Evolutionary conservation across 1,284 basidiomycete genomes (phyloP).

Genomic region (Ustilago xerochloae): DNA sequence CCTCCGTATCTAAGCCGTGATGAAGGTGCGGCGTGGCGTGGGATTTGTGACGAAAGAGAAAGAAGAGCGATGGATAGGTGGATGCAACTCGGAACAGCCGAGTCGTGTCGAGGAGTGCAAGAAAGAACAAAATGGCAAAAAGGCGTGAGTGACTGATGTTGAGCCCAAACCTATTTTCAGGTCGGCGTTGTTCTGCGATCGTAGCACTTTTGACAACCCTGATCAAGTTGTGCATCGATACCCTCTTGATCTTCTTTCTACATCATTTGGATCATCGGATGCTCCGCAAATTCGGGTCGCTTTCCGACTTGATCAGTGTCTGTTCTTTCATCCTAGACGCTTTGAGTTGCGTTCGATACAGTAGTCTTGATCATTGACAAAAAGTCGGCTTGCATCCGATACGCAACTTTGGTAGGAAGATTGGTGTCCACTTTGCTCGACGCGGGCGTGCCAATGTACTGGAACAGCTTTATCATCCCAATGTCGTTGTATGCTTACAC

Average conservation of each 20-base stretch:
- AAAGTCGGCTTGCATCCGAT: neutral
- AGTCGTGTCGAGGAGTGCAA: constrained; percentile 1
- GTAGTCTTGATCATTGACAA: neutral
- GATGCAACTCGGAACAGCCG: constrained; percentile 1
- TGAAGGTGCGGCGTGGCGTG: neutral
- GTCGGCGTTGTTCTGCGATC: constrained; percentile 1
- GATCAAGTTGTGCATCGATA: neutral
- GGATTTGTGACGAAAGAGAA: neutral
- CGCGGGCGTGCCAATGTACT: neutral
- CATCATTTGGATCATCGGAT: neutral
- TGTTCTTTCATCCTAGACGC: no score
- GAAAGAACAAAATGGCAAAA: neutral
- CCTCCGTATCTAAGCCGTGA: no score
- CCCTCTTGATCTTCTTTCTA: neutral
- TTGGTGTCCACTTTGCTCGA: neutral
- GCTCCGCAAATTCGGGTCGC: neutral
- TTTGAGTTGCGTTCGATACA: no score
- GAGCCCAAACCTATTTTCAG: neutral
- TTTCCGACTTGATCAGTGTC: constrained; percentile 1
- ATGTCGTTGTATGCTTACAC: neutral
- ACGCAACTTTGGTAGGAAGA: neutral
- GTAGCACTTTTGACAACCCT: neutral
- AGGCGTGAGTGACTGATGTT: no score
- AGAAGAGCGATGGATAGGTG: neutral
- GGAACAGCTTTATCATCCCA: neutral